phyloP scores from a whole-genome alignment of 805 yeast genomes.

The Wickerhamomyces chaumierensis region DNA sequence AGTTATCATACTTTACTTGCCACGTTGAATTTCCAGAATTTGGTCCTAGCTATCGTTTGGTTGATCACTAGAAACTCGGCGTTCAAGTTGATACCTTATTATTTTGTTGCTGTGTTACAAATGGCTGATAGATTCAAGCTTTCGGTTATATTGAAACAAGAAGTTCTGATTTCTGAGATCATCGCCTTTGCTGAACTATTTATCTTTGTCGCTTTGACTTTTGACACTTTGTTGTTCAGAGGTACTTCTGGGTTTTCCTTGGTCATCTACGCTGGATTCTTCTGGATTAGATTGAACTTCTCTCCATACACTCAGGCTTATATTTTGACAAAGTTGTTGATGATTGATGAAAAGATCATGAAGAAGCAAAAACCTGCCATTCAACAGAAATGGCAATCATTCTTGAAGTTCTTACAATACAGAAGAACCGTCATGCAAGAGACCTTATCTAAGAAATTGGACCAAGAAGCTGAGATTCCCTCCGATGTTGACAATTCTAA shows the following conservation, averaged over 20 bases:
- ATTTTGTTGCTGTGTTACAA: slow-evolving; percentile 47
- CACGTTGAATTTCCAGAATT: slow-evolving; percentile 66
- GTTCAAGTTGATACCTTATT: slow-evolving; percentile 54
- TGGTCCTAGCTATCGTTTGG: slow-evolving; percentile 48
- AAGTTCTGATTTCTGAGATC: slow-evolving; percentile 28
- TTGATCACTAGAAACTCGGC: slow-evolving; percentile 49
- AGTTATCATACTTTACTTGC: slow-evolving; percentile 53
- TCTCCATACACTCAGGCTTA: slow-evolving; percentile 28
- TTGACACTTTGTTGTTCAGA: slow-evolving; percentile 51
- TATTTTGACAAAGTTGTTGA: slow-evolving; percentile 18
- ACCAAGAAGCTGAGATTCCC: slow-evolving; percentile 5
- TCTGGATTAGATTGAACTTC: slow-evolving; percentile 62
- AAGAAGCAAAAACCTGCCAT: slow-evolving; percentile 17
- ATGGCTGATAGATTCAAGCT: slow-evolving; percentile 31
- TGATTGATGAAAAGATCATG: slow-evolving; percentile 23
- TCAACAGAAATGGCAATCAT: slow-evolving; percentile 25
- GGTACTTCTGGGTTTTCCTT: slow-evolving; percentile 64
- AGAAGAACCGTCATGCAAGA: slow-evolving; percentile 27
- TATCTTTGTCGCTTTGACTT: slow-evolving; percentile 37
- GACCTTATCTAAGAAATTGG: slow-evolving; percentile 7
- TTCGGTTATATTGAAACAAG: slow-evolving; percentile 26
- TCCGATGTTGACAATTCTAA: slow-evolving; percentile 1
- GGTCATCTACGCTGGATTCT: slow-evolving; percentile 42
- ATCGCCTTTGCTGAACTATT: slow-evolving; percentile 53
- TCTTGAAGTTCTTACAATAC: slow-evolving; percentile 29